Evolutionary conservation across 2,329 filamentous ascomycete genomes (phyloP).

Genomic region (Xylaria digitata): DNA sequence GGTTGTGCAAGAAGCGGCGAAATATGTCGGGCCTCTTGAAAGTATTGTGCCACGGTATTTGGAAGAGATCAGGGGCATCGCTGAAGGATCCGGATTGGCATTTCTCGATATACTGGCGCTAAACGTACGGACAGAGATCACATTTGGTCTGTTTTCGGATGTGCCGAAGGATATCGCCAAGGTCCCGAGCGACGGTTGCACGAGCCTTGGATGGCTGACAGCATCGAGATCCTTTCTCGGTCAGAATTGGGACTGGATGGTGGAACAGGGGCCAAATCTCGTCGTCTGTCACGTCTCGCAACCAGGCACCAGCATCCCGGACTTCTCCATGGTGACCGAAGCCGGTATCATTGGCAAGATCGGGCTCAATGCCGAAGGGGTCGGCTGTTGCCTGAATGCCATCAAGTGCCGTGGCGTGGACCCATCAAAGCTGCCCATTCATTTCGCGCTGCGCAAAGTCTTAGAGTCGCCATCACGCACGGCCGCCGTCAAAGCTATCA

Average conservation of each 20-base stretch:
- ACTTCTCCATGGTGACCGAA: slow-evolving; percentile 68
- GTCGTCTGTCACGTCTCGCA: slow-evolving; percentile 60
- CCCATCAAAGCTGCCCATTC: slow-evolving; percentile 64
- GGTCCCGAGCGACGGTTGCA: slow-evolving; percentile 64
- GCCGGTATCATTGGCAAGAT: slow-evolving; percentile 73
- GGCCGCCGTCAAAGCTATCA: slow-evolving; percentile 58
- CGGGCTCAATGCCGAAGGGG: slow-evolving; percentile 68
- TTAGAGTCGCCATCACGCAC: slow-evolving; percentile 63
- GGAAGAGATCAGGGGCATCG: slow-evolving; percentile 63
- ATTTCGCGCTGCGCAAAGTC: slow-evolving; percentile 67
- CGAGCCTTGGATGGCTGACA: slow-evolving; percentile 60
- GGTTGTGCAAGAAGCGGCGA: slow-evolving; percentile 52
- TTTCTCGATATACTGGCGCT: slow-evolving; percentile 67
- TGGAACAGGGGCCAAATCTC: slow-evolving; percentile 61
- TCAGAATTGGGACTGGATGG: slow-evolving; percentile 73
- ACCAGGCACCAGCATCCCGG: slow-evolving; percentile 53
- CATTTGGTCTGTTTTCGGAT: slow-evolving; percentile 63
- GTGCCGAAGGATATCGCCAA: slow-evolving; percentile 25
- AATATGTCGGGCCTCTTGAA: slow-evolving; percentile 59
- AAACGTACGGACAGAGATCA: slow-evolving; percentile 68
- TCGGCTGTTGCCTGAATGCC: slow-evolving; percentile 71
- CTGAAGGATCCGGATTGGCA: slow-evolving; percentile 59
- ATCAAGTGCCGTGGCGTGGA: slow-evolving; percentile 68
- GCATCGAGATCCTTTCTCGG: slow-evolving; percentile 53
- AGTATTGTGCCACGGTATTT: slow-evolving; percentile 52